These are phyloP conservation scores for Marasmius sp. DNA, from an alignment of 1,284 basidiomycete species.

Conservation along the genomic window DNA sequence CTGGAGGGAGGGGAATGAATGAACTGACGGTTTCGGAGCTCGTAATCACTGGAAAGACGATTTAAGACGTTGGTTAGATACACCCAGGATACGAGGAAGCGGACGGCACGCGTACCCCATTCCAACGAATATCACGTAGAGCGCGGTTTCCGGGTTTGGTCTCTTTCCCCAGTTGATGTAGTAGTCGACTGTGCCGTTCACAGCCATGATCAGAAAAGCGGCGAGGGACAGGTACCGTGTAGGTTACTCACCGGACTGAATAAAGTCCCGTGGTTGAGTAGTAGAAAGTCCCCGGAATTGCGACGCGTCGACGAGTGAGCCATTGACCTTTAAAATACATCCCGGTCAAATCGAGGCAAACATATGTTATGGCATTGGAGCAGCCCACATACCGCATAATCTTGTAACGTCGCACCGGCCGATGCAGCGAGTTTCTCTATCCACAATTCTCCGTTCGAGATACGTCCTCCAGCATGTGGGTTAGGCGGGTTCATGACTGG, in stretches of 20 bases:
- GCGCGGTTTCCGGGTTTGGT: constrained; percentile 30
- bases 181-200: neutral
- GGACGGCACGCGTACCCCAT: constrained; percentile 28
- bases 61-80: neutral
- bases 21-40: constrained; percentile 18
- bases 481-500: constrained; percentile 30
- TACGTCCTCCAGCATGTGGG: constrained; percentile 37
- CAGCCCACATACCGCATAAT: constrained; percentile 41
- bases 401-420: constrained; percentile 35
- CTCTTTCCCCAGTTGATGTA: constrained; percentile 5
- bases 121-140: constrained; percentile 40
- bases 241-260: constrained; percentile 28
- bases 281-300: constrained; percentile 31
- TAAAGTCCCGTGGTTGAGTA: constrained; percentile 25
- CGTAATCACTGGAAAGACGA: constrained; percentile 20
- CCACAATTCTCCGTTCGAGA: constrained; percentile 39
- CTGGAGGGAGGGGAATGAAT: neutral
- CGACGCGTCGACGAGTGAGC: constrained; percentile 33
- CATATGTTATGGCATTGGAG: neutral
- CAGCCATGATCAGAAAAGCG: neutral
- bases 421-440: constrained; percentile 33
- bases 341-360: neutral
- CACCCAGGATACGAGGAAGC: neutral
- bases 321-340: constrained; percentile 27
- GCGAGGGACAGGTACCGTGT: neutral